A percentile compares a stretch with the other conserved stretches of the same genome.
Evolutionary conservation across 192 early-diverging fungal species (phyloP).

Genomic region (Pilobolus umbonatus): DNA sequence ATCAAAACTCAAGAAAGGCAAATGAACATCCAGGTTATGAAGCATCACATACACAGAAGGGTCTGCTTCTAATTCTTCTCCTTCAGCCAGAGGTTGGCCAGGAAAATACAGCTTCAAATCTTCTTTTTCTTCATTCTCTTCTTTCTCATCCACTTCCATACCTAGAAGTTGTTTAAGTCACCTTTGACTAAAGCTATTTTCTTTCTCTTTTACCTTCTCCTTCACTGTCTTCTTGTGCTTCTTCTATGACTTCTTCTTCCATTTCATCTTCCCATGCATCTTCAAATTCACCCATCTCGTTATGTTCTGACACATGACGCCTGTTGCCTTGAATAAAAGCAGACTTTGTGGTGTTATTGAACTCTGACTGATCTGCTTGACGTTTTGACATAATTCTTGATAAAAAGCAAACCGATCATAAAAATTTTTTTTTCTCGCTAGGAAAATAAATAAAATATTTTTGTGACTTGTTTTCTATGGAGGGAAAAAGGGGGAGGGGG

Average conservation of each 20-base stretch:
- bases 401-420: no score
- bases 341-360: constrained; percentile 12
- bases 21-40: constrained; percentile 85
- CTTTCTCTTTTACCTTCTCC: constrained; percentile 39
- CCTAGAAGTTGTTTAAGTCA: neutral
- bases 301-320: constrained; percentile 33
- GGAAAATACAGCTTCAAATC: constrained; percentile 85
- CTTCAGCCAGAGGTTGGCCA: constrained; percentile 79
- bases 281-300: constrained; percentile 87
- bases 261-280: constrained; percentile 90
- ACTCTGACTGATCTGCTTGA: constrained; percentile 24
- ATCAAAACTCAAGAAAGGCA: constrained; percentile 98
- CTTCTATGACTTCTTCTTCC: constrained; percentile 64
- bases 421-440: no score
- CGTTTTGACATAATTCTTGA: constrained; percentile 40
- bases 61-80: constrained; percentile 91
- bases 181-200: neutral
- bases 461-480: no score
- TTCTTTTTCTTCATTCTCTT: constrained; percentile 57
- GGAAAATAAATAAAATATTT: no score
- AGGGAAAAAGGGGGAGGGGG: no score
- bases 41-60: constrained; percentile 96
- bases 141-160: constrained; percentile 49
- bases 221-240: constrained; percentile 51
- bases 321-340: neutral